A percentile compares a stretch with the other conserved stretches of the same genome.
phyloP scores from a whole-genome alignment of 179 eudicot genomes.

The Heliamphora pulchella region DNA sequence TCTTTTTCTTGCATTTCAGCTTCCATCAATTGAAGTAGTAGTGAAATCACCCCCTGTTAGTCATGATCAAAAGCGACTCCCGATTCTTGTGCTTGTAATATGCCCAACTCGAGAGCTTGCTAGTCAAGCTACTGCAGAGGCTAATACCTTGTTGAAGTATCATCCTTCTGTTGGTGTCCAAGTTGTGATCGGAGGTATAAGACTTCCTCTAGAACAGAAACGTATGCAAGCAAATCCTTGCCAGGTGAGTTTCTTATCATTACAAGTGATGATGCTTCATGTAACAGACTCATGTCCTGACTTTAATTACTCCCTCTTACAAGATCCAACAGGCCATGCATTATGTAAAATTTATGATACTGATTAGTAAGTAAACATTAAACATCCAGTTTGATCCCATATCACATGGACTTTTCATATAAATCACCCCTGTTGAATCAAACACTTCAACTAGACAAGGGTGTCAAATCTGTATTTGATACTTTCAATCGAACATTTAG shows the following conservation, averaged over 20 bases:
- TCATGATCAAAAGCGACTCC: slow-evolving; percentile 65
- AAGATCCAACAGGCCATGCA: background rate
- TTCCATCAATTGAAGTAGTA: slow-evolving; percentile 85
- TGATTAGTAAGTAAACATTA: background rate
- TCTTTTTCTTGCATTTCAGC: slow-evolving; percentile 46
- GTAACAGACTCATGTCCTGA: background rate
- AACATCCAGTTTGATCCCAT: no score
- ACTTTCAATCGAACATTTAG: no score
- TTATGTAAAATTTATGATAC: background rate
- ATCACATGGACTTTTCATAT: no score
- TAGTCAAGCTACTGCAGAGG: slow-evolving; percentile 85
- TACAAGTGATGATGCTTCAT: background rate
- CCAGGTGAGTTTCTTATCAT: slow-evolving; percentile 47
- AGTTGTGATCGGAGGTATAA: slow-evolving; percentile 94
- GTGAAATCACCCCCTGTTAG: slow-evolving; percentile 50
- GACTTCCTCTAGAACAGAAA: slow-evolving; percentile 75
- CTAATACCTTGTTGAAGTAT: slow-evolving; percentile 67
- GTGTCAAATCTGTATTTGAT: no score
- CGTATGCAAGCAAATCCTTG: slow-evolving; percentile 79
- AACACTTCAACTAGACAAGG: no score
- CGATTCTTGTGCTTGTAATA: slow-evolving; percentile 77
- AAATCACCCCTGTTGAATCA: no score
- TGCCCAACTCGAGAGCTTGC: slow-evolving; percentile 99
- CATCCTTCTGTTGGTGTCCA: slow-evolving; percentile 86
- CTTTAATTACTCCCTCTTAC: background rate